Base-by-base conservation (phyloP, 108 stramenopile genomes). In the Pseudonitzschia pungens region DNA sequence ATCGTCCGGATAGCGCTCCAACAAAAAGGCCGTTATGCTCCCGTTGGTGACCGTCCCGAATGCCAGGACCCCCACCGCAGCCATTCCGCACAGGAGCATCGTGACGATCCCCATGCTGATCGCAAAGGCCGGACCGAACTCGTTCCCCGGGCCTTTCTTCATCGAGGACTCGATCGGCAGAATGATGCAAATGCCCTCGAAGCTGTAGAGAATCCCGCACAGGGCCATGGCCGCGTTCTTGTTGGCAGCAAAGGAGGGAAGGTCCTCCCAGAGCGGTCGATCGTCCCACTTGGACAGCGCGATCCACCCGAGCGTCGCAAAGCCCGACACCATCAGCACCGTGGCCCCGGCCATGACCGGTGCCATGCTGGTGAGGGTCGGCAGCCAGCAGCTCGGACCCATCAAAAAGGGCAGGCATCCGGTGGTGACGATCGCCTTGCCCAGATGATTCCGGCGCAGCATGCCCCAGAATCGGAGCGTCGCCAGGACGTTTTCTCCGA, bases 151-250 rank as follows among this genome's bases (percentile, higher is more conserved):
- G 0, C 22, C 21, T 44, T 76, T 22, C 24, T 70, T 72, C 90
- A 91, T 91, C 40, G 84, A 65, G 12, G 77, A 66, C 75, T 91
- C 86, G 20, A 91, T 73, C 12, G 90, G 90, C 31, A 91, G 48
- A 51, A 91, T 81, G 10, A 91, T 54, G 67, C 83, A 84, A 48
- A 91, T 91, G 10, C 90, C 90, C 74, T 91, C 90, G 67, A 77
- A 89, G 24, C 82, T 81, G 64, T 88, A 91, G 16, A 91, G 51
- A 63, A 91, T 87, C 26, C 86, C 90, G 68, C 90, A 89, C 10
- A 89, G 21, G 11, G 90, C 87, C 78, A 91, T 56, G 0, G 87
- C 86, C 4, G 66, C 73, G 40, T 40, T 62, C 0, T 22, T 29
- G 9, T 68, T 43, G 6, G 45, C 20, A 20, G 80, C 42, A 0